Evolutionary conservation across 257 asterid genomes (phyloP), one percentile per base, ranked within the genome.

Genomic region (Lithospermum erythrorhizon): DNA sequence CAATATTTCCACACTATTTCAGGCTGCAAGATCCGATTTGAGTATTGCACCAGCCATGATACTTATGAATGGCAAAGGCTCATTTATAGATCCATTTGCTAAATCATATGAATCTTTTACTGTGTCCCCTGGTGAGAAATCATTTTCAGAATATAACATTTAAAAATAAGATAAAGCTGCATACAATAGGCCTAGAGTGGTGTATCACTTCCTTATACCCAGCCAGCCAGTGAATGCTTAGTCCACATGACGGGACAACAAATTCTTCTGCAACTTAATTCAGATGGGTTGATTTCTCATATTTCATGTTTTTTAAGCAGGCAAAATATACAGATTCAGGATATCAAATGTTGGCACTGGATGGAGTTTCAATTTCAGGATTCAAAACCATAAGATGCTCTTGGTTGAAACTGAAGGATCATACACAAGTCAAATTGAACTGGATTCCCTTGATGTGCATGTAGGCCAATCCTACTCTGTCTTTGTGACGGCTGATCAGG

Each of bases 391-490:
- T 57, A 73, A 2, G 19, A 78, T 87, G 90, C 23, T 76, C 45
- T 45, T 87, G 57, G 90, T 87, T 1, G 95, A 87, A 66, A 75
- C 81, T 1, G 95, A 87, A 58, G 95, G 90, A 24, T 80, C 94
- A 15, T 87, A 84, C 75, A 69, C 82, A 61, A 69, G 77, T 49
- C 79, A 77, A 64, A 68, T 73, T 7, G n/a, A 25, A 16, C 20
- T 87, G 41, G 71, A 66, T 5, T 82, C 86, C 13, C 79, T 87
- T 0, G 95, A 87, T 3, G 80, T 87, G 48, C 94, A 87, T 62
- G 79, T 82, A 3, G 95, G 95, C 21, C 95, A 87, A 37, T 87
- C 94, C 32, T 87, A 87, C 70, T 84, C 94, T 18, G 90, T 84
- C 58, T 83, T 87, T 35, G 79, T 87, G 45, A 73, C 83, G 48